Conservation (phyloP, 2,329 filamentous ascomycete species). For the Mycosphaerella sp. region DNA sequence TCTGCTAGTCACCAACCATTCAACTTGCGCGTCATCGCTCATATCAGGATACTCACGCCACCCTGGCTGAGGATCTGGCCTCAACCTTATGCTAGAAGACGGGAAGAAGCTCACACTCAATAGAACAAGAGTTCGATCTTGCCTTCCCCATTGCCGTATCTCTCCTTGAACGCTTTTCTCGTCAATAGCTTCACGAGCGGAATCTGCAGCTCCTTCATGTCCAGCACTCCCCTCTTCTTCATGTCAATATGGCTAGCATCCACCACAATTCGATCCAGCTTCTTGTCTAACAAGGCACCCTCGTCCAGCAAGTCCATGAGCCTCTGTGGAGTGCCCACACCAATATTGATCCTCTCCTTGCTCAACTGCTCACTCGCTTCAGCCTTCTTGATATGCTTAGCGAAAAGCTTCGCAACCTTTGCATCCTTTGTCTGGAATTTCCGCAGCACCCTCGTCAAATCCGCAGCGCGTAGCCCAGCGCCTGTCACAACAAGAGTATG, state of each 20-base stretch:
- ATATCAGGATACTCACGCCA: no score
- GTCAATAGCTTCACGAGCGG: conserved; percentile 71
- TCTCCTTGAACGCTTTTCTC: conserved; percentile 62
- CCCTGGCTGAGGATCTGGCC: no score
- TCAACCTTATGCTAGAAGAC: no score
- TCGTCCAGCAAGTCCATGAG: conserved; percentile 76
- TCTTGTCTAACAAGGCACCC: conserved; percentile 64
- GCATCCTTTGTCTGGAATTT: conserved; percentile 73
- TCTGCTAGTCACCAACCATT: no score
- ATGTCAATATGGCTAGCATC: conserved; percentile 90
- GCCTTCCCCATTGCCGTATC: conserved; percentile 52
- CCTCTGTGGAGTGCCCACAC: conserved; percentile 81
- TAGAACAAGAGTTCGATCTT: conserved; percentile 59
- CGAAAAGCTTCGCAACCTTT: conserved; percentile 84
- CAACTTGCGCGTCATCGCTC: no score
- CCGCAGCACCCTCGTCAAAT: conserved; percentile 69
- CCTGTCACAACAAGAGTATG: conserved; percentile 87
- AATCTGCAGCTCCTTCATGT: conserved; percentile 89
- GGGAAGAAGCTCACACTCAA: conserved; percentile 33
- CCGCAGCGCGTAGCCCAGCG: conserved; percentile 78
- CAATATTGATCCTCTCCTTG: conserved; percentile 66
- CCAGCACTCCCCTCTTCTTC: conserved; percentile 88
- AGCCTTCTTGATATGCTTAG: conserved; percentile 94
- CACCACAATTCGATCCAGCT: conserved; percentile 73
- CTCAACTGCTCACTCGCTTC: conserved; percentile 75